Evolutionary conservation across 1,139 yeast genomes (phyloP).

Genomic region (Meyerozyma carpophila): DNA sequence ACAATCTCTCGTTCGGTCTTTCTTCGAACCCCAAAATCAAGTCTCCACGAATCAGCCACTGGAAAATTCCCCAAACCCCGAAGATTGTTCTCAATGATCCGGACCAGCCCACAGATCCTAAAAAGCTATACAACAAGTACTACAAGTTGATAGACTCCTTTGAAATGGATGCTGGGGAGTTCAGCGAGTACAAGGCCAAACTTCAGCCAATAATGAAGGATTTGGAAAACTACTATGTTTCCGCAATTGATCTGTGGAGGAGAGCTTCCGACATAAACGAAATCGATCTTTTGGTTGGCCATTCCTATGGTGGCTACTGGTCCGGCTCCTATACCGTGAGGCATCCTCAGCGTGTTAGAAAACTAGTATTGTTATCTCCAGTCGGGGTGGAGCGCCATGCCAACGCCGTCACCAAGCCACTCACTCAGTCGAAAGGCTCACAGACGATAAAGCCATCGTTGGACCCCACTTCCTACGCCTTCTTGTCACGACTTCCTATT

Average conservation of each 20-base stretch:
- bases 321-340: constrained; percentile 34
- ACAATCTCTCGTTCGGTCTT: constrained; percentile 80
- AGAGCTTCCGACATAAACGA: constrained; percentile 20
- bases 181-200: constrained; percentile 25
- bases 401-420: constrained; percentile 50
- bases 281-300: constrained; percentile 41
- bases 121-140: constrained; percentile 33
- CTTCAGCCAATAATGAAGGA: constrained; percentile 40
- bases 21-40: constrained; percentile 57
- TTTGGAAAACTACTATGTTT: constrained; percentile 32
- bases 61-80: constrained; percentile 24
- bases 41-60: constrained; percentile 6
- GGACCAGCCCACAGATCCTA: constrained; percentile 20
- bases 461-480: constrained; percentile 31
- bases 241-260: constrained; percentile 39
- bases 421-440: constrained; percentile 7
- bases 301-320: constrained; percentile 47
- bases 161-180: constrained; percentile 22
- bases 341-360: constrained; percentile 54
- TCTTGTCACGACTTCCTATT: constrained; percentile 44
- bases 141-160: constrained; percentile 37
- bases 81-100: constrained; percentile 26
- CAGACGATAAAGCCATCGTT: constrained; percentile 24
- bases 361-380: constrained; percentile 75
- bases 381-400: constrained; percentile 82